These are phyloP conservation scores for Panaeolus papilionaceus DNA, from an alignment of 768 basidiomycete genomes.

Conservation along the genomic window DNA sequence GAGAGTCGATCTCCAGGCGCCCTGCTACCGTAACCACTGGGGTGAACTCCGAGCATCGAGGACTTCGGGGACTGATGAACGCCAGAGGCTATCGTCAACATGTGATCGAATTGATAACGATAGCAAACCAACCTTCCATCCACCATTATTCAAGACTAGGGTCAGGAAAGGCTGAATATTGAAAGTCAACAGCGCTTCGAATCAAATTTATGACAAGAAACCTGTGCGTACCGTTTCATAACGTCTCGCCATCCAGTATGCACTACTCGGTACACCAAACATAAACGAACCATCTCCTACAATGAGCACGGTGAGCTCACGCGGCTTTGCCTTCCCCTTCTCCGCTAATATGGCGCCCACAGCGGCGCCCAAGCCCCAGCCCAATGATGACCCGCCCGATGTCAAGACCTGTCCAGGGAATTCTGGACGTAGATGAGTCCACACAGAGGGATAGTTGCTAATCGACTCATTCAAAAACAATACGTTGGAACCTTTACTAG, in stretches of 20 bases:
- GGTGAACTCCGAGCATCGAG: conserved; percentile 72
- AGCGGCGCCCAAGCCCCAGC: conserved; percentile 71
- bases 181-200: background rate
- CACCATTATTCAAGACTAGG: conserved; percentile 52
- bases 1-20: conserved; percentile 55
- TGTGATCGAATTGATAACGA: background rate
- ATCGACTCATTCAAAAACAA: conserved; percentile 70
- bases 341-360: conserved; percentile 62
- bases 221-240: conserved; percentile 62
- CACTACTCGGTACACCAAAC: conserved; percentile 69
- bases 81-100: background rate
- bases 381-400: conserved; percentile 71
- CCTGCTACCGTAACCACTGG: conserved; percentile 57
- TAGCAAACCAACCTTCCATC: background rate
- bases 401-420: conserved; percentile 54
- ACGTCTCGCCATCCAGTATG: conserved; percentile 75
- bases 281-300: conserved; percentile 77
- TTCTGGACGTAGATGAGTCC: conserved; percentile 64
- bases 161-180: conserved; percentile 64
- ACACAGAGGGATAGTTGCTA: conserved; percentile 58
- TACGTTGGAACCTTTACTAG: conserved; percentile 40
- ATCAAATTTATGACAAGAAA: background rate
- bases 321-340: conserved; percentile 32
- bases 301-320: conserved; percentile 63
- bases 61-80: conserved; percentile 56